Base-by-base conservation (phyloP, 176 grass and related monocot species). In the Metroxylon sagu region DNA sequence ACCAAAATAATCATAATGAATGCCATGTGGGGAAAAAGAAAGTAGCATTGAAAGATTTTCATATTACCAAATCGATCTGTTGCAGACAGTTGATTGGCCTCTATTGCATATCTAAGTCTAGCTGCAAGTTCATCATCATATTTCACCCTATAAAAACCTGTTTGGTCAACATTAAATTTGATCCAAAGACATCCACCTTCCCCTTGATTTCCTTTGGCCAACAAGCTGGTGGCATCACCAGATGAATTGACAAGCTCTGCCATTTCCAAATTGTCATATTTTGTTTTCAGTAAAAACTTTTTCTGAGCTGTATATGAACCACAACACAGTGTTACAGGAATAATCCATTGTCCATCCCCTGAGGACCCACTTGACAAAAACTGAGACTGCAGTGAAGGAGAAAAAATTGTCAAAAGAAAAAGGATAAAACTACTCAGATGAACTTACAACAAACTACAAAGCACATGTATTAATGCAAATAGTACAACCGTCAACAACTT, bases 151-250 rank as follows among this genome's bases (percentile, higher is more conserved):
- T 90, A 96, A 74, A 96, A 96, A 48, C 91, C 81, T 29, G 86
- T 77, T 85, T 96, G 86, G 48, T 96, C 68, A 14, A 79, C 78
- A 71, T 96, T 96, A 78, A 96, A 66, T 79, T 96, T 96, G 52
- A 96, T 75, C 91, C 91, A 96, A 57, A 81, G 74, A 52, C 39
- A 21, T 0, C 60, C 71, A 19, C 4, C 48, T 49, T 81, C 81
- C 21, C 62, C 75, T 75, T 72, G 48, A 52, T 75, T 28, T 30
- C 6, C 16, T 53, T 25, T 21, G 15, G 35, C 35, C 35, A 43
- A 43, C 35, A 43, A 43, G 35, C 35, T 14, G 12, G 8, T 14
- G 10, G 35, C 5, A 43, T 43, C 14, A 51, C 25, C 61, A 51
- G 15, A 12, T 3, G 43, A 66, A 49, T 64, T 75, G 1, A 55